phyloP scores from a whole-genome alignment of 169 alveolate species.

The Plasmodium knowlesi region DNA sequence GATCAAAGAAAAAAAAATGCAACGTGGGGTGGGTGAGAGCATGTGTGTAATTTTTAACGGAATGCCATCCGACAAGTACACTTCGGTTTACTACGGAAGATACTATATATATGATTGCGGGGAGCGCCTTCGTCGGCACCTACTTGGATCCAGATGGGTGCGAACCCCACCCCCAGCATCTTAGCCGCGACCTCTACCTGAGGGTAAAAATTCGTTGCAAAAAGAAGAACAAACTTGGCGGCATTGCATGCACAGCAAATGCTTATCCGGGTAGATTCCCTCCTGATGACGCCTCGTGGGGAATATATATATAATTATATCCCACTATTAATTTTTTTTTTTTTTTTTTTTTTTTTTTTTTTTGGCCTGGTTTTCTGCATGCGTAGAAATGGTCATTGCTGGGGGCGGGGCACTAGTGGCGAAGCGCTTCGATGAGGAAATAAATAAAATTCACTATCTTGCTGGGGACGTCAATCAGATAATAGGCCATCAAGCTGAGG shows the following conservation, averaged over 20 bases:
- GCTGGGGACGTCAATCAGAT: neutral
- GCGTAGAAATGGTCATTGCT: neutral
- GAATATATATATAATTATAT: neutral
- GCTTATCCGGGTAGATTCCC: neutral
- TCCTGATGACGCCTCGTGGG: neutral
- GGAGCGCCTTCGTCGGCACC: neutral
- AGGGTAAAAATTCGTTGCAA: neutral
- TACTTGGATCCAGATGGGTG: neutral
- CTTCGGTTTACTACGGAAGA: neutral
- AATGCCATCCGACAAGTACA: neutral
- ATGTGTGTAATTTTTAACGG: neutral
- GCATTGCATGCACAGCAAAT: neutral
- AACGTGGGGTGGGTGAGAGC: neutral
- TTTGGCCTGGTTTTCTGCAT: neutral
- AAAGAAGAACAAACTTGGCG: neutral
- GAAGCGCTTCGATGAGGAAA: neutral
- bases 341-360: too few relatives aligned
- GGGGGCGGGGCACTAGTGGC: neutral
- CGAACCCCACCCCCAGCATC: neutral
- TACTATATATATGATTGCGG: neutral
- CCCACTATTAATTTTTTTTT: neutral
- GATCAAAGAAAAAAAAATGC: neutral
- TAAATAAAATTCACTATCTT: too few relatives aligned
- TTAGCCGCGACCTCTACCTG: neutral
- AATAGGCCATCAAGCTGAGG: neutral